A percentile compares a stretch with the other conserved stretches of the same genome.
Conservation (phyloP, 768 basidiomycete genomes). For the Dacryopinax primogenitus region DNA sequence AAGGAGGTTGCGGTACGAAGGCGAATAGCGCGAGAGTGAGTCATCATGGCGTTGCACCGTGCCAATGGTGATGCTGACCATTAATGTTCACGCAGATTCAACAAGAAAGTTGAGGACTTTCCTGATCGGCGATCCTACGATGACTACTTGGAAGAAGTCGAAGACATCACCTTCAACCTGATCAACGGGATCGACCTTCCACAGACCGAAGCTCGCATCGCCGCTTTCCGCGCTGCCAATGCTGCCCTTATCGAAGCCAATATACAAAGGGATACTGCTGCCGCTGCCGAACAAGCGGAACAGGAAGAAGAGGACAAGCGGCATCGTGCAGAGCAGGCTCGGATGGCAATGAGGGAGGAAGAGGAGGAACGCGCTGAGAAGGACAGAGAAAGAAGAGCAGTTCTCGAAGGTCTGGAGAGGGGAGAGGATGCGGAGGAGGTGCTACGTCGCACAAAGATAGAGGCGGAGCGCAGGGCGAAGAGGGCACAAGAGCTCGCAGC, state of each 20-base stretch:
- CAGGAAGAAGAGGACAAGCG: slow-evolving; percentile 68
- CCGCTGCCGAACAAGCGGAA: slow-evolving; percentile 44
- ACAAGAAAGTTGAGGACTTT: slow-evolving; percentile 88
- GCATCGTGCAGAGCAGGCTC: slow-evolving; percentile 56
- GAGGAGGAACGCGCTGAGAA: slow-evolving; percentile 66
- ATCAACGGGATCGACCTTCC: slow-evolving; percentile 75
- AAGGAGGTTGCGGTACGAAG: slow-evolving; percentile 85
- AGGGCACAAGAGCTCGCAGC: not conserved
- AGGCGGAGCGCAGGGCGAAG: not conserved
- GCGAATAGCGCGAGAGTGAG: slow-evolving; percentile 79
- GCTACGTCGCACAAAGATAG: not conserved
- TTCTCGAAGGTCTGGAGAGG: slow-evolving; percentile 71
- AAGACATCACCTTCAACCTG: slow-evolving; percentile 91
- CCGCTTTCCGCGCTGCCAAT: slow-evolving; percentile 65
- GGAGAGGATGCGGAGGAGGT: slow-evolving; percentile 10
- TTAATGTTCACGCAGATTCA: slow-evolving; percentile 67
- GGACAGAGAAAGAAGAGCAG: slow-evolving; percentile 54
- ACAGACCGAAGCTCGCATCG: slow-evolving; percentile 73
- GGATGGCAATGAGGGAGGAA: slow-evolving; percentile 51
- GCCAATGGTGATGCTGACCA: not conserved
- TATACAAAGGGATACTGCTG: slow-evolving; percentile 45
- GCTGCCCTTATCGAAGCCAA: slow-evolving; percentile 74
- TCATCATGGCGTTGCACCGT: slow-evolving; percentile 9
- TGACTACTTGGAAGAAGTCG: slow-evolving; percentile 91
- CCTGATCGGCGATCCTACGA: slow-evolving; percentile 66